Base-by-base conservation (phyloP, 345 rosid species). In the Populus pruinosa region DNA sequence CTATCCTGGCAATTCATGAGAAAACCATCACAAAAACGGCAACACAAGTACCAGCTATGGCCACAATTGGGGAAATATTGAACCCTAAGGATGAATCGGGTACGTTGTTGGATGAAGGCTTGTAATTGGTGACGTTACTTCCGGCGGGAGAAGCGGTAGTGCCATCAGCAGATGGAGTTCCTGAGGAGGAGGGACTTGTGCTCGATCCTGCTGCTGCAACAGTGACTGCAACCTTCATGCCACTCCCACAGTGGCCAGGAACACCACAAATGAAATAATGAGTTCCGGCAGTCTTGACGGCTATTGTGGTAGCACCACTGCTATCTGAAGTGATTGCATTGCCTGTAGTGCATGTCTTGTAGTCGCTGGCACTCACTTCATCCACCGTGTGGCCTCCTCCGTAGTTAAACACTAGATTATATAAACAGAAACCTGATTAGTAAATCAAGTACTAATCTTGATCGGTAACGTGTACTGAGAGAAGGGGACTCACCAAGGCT, bases 341-440 rank as follows among this genome's bases (percentile, higher is more conserved):
- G 31, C 90, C 91, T 31, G 72, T 13, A 2, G 87, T 87, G 89
- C 99, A 95, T 66, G 91, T 20, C n/a, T 69, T 82, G 93, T 95
- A 95, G 89, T 93, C 98, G 82, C 93, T 90, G 10, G 78, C 81
- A 74, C 90, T 84, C 77, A 95, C 98, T 81, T 91, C 97, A 74
- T 88, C 97, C 75, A 91, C 97, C 18, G 92, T 79, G 88, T 91
- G 94, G 1, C 25, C 13, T 53, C 88, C 85, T 21, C 86, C 92
- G 38, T 88, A 94, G 71, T 90, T 93, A 86, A 93, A 94, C 75
- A 85, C 97, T 94, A 71, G 11, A 43, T 1, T 25, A 70, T 14
- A 59, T 13, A 35, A 61, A 56, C 31, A 61, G 36, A 33, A 25
- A 6, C 25, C 0, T 63, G 33, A 63, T 63, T 63, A 23, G 33